Evolutionary conservation across 192 early-diverging fungal genomes (phyloP).

Genomic region (Backusella circina): DNA sequence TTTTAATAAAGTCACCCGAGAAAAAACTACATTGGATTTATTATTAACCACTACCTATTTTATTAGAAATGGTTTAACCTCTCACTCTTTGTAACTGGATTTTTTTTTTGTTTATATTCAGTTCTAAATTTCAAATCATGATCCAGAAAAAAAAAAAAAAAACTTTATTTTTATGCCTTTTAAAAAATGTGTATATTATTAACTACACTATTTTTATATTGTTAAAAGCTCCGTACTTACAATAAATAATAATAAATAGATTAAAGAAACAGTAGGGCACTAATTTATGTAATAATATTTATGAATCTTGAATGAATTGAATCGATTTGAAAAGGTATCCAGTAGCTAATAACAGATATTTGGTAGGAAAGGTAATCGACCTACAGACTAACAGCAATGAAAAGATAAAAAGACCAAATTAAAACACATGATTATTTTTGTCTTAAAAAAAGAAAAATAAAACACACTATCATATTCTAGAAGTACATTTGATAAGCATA

Average conservation of each 20-base stretch:
- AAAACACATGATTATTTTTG: no score
- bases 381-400: no score
- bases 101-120: background rate
- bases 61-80: background rate
- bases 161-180: background rate
- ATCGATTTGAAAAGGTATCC: no score
- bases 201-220: background rate
- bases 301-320: background rate
- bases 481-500: no score
- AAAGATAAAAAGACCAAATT: no score
- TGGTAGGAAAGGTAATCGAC: no score
- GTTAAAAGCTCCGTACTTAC: background rate
- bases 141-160: background rate
- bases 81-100: background rate
- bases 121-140: background rate
- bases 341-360: no score
- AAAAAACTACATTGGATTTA: background rate
- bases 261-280: background rate
- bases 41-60: background rate
- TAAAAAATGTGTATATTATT: background rate
- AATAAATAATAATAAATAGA: background rate
- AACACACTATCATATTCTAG: no score
- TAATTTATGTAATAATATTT: background rate
- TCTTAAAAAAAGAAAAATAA: no score
- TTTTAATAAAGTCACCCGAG: background rate